Percentiles rank a stretch among this genome's conserved stretches.
Evolutionary conservation across 257 asterid genomes (phyloP).

Genomic region (Solanum clarkiae): DNA sequence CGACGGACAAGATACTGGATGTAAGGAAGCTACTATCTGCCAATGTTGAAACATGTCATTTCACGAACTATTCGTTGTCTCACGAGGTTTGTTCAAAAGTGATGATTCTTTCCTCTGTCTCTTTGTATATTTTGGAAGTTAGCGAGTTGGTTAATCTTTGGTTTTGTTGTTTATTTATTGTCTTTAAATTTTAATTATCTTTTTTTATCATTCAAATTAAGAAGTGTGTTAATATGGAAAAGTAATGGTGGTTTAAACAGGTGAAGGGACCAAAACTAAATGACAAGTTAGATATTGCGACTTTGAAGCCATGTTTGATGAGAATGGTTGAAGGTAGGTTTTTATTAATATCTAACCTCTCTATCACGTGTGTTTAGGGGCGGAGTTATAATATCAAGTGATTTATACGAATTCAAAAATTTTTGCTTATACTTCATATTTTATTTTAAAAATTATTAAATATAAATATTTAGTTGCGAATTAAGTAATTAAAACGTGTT

Average conservation of each 20-base stretch:
- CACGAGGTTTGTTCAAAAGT: conserved; percentile 38
- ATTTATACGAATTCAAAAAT: not conserved
- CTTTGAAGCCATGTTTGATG: conserved; percentile 79
- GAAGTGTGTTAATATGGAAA: not conserved
- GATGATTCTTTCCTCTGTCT: not conserved
- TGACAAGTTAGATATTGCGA: conserved; percentile 69
- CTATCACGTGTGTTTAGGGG: not conserved
- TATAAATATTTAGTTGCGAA: not conserved
- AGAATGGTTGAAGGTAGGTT: conserved; percentile 93
- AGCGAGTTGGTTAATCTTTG: not conserved
- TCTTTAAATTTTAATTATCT: not conserved
- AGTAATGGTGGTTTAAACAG: conserved; percentile 18
- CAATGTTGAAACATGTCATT: conserved; percentile 83
- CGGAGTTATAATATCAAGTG: not conserved
- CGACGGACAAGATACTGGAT: conserved; percentile 92
- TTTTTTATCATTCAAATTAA: not conserved
- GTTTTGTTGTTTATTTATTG: not conserved
- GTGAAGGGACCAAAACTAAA: conserved; percentile 65
- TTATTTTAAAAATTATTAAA: not conserved
- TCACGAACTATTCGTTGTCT: conserved; percentile 20
- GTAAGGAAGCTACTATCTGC: conserved; percentile 71
- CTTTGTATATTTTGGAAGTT: not conserved
- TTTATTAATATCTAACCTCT: not conserved
- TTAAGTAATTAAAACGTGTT: not conserved
- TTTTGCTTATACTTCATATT: not conserved